A percentile compares a stretch with the other conserved stretches of the same genome.
phyloP scores from a whole-genome alignment of 208 protist species.

The Leishmania gerbilli region DNA sequence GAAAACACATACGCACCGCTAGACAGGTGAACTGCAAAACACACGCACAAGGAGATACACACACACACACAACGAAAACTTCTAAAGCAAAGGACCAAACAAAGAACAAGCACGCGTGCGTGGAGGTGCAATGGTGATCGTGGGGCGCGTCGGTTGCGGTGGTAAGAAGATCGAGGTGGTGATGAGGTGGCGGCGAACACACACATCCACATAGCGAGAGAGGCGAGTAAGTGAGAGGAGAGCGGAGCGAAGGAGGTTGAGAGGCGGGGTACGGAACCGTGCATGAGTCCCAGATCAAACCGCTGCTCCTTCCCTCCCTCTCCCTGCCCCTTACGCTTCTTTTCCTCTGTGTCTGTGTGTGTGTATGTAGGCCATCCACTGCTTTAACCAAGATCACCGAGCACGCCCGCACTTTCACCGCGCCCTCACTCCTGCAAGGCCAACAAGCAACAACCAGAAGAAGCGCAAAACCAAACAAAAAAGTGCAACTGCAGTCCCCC shows the following conservation, averaged over 20 bases:
- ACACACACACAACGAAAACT: constrained; percentile 16
- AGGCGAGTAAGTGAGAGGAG: not conserved
- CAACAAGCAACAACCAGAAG: not conserved
- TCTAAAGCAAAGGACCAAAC: constrained; percentile 16
- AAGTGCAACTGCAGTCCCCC: too few species aligned
- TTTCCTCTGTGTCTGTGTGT: not conserved
- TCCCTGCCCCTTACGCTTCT: not conserved
- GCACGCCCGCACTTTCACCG: not conserved
- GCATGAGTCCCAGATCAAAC: not conserved
- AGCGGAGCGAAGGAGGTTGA: not conserved
- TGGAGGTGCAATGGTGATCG: not conserved
- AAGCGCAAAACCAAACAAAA: not conserved
- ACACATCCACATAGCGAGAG: not conserved
- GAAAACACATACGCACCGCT: too few species aligned
- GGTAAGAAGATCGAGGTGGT: not conserved
- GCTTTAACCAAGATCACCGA: not conserved
- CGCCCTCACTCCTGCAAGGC: not conserved
- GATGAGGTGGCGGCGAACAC: not conserved
- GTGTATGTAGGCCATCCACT: not conserved
- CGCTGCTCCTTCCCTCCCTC: not conserved
- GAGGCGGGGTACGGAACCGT: not conserved
- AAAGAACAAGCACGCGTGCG: not conserved
- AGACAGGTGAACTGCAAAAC: not conserved
- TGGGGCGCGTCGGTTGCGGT: not conserved
- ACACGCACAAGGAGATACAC: not conserved